A percentile compares a stretch with the other conserved stretches of the same genome.
Evolutionary conservation across 805 yeast species (phyloP).

Genomic region (Yarrowia sp.): DNA sequence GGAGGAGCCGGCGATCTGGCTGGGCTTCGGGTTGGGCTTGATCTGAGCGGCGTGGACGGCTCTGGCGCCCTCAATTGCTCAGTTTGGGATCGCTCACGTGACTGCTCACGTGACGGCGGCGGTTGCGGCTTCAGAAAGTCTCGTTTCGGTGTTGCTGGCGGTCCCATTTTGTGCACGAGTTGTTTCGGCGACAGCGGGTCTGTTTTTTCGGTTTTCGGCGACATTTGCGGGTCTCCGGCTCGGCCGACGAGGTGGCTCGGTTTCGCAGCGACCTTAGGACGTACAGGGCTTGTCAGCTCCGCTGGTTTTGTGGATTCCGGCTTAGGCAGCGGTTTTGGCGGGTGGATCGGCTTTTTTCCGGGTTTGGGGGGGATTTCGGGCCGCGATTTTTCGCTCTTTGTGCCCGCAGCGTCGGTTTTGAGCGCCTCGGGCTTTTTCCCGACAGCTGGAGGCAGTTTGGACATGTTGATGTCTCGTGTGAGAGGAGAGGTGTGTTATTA

Average conservation of each 20-base stretch:
- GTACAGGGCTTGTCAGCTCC: not conserved
- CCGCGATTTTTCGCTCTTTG: not conserved
- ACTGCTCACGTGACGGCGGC: constrained; percentile 13
- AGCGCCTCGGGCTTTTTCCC: constrained; percentile 15
- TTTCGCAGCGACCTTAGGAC: not conserved
- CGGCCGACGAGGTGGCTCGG: constrained; percentile 6
- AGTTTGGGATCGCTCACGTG: not conserved
- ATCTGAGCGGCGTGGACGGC: not conserved
- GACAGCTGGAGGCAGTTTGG: constrained; percentile 1
- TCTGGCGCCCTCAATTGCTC: not conserved
- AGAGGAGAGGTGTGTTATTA: too few species aligned
- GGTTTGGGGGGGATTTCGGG: constrained; percentile 2
- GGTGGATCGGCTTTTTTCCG: not conserved
- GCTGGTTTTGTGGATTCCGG: not conserved
- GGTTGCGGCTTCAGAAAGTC: not conserved
- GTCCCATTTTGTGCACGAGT: not conserved
- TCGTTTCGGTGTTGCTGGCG: constrained; percentile 2
- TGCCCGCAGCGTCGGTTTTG: not conserved
- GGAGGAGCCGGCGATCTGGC: not conserved
- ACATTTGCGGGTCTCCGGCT: too few species aligned
- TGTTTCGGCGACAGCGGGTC: not conserved
- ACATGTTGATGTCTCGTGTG: not conserved
- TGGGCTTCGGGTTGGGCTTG: not conserved
- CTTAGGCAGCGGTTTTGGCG: not conserved
- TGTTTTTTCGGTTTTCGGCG: not conserved